Evolutionary conservation across 1,284 basidiomycete species (phyloP), one percentile per base, ranked within the genome.

Genomic region (Trichosporon ovoides): DNA sequence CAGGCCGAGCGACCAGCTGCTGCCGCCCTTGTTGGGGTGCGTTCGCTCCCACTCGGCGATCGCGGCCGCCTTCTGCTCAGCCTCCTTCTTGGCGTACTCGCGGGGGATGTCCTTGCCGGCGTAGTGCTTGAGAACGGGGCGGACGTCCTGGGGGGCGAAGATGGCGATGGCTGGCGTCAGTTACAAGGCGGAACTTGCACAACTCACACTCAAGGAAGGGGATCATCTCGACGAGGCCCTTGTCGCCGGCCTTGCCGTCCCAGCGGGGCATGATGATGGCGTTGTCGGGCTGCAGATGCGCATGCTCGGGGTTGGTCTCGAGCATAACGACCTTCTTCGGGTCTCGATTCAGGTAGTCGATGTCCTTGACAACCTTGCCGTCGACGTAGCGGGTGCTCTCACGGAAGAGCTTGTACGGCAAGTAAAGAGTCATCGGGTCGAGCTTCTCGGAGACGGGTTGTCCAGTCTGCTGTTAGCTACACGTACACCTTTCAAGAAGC

Each of bases 141-240:
- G 84, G 5, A 98, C 88, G 70, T 98, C 95, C 38, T 81, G 74
- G 0, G 89, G 86, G 60, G 85, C 86, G 78, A 89, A 92, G 63
- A 94, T 92, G 0, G 84, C 90, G 60, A 94, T 87, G 7, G 91
- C 91, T 94, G 66, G 28, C 28, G 28, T 31, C 28, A 31, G 28
- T 31, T 31, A n/a, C 28, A 31, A 9, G 28, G 4, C 9, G 28
- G 5, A 31, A 9, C 9, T 5, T 9, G 9, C 28, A 5, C 28
- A n/a, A 81, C 87, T 52, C 74, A 92, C 91, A 92, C 80, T 98
- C 95, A 9, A 98, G 83, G 86, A 98, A 98, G 0, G 95, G 94
- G 64, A 99, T 92, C 80, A 97, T 83, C 12, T 87, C 88, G 12
- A 98, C 76, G 19, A 98, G 83, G 1, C 90, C 91, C 66, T 80